Percentiles rank a stretch among this genome's conserved stretches.
Evolutionary conservation across 78 protist genomes (phyloP).

Genomic region (Capsaspora owczarzaki): DNA sequence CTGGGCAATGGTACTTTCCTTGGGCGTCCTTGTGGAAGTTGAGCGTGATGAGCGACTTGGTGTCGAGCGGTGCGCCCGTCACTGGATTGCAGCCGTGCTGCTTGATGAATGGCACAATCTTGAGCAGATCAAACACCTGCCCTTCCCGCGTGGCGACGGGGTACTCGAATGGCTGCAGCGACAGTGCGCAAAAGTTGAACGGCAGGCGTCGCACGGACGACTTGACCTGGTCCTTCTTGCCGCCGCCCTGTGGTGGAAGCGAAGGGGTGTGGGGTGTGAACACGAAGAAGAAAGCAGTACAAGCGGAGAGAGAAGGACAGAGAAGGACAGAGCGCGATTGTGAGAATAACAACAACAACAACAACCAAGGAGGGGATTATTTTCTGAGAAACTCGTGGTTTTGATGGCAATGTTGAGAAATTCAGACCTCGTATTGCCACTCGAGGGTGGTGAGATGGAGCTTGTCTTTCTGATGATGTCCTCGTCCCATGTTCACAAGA

Average conservation of each 20-base stretch:
- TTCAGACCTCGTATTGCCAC: not conserved
- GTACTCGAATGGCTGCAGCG: slow-evolving; percentile 60
- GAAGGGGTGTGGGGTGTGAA: no score
- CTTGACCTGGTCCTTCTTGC: slow-evolving; percentile 1
- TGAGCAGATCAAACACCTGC: slow-evolving; percentile 47
- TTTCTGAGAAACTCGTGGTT: no score
- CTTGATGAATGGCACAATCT: slow-evolving; percentile 71
- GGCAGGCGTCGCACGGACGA: slow-evolving; percentile 40
- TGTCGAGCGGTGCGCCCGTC: slow-evolving; percentile 66
- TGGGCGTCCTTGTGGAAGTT: slow-evolving; percentile 44
- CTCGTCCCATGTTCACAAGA: slow-evolving; percentile 28
- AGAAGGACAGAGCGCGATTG: no score
- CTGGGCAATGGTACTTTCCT: slow-evolving; percentile 76
- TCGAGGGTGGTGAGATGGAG: not conserved
- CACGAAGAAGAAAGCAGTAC: no score
- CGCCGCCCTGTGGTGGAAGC: slow-evolving; percentile 29
- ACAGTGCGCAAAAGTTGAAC: slow-evolving; percentile 59
- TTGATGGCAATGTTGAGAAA: no score
- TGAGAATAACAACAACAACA: no score
- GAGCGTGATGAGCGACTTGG: slow-evolving; percentile 44
- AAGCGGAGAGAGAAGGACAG: no score
- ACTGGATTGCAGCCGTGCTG: slow-evolving; percentile 65
- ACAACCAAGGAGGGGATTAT: no score
- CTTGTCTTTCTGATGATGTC: slow-evolving; percentile 29
- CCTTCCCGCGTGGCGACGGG: slow-evolving; percentile 73